Evolutionary conservation across 306 rosid genomes (phyloP).

Genomic region (Mimosa bimucronata): DNA sequence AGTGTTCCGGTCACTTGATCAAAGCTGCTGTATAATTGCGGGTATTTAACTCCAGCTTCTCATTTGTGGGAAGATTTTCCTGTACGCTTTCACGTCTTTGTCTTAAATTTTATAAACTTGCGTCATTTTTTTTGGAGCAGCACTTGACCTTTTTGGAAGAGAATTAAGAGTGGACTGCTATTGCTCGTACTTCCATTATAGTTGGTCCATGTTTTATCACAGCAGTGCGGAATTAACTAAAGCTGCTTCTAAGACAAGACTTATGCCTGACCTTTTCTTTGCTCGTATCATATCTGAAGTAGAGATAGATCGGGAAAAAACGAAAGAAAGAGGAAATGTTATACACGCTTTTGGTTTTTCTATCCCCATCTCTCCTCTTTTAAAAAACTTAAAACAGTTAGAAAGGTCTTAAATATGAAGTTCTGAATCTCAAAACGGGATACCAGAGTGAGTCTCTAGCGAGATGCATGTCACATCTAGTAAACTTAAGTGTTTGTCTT

Average conservation of each 20-base stretch:
- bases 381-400: neutral
- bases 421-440: neutral
- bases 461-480: neutral
- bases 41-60: neutral
- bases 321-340: too few relatives aligned
- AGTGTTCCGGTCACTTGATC: neutral
- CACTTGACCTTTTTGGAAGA: neutral
- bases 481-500: neutral
- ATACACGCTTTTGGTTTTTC: neutral
- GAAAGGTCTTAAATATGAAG: neutral
- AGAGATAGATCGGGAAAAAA: neutral
- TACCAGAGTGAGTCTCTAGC: neutral
- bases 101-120: neutral
- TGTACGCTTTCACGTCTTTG: neutral
- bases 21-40: neutral
- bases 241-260: neutral
- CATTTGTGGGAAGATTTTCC: constrained; percentile 1
- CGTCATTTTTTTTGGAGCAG: neutral
- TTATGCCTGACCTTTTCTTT: neutral
- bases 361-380: neutral
- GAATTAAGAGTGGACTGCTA: neutral
- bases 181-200: neutral
- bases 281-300: neutral
- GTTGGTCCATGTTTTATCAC: too few relatives aligned
- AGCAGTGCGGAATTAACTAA: neutral